These are phyloP conservation scores for Metarhizium humberi DNA, from an alignment of 2,329 filamentous ascomycete genomes.

Conservation along the genomic window DNA sequence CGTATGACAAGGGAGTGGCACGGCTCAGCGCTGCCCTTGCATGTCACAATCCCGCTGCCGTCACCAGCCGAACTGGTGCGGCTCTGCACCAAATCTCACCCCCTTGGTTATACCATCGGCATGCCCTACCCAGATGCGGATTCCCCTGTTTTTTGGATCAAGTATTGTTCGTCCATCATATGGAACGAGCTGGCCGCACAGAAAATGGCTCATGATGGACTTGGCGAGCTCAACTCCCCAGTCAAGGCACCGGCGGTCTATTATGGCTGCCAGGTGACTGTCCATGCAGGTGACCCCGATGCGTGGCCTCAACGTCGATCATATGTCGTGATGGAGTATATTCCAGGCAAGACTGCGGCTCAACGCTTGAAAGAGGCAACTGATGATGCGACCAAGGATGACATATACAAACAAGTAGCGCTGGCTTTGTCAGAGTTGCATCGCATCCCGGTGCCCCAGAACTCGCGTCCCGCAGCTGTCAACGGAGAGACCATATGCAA, in stretches of 20 bases:
- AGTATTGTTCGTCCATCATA: neutral
- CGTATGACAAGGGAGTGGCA: neutral
- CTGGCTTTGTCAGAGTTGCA: constrained; percentile 8
- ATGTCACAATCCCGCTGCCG: neutral
- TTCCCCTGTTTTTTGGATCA: constrained; percentile 1
- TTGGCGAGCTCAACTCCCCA: neutral
- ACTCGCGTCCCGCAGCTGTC: neutral
- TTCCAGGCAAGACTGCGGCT: constrained; percentile 3
- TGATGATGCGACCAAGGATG: constrained; percentile 6
- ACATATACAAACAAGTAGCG: constrained; percentile 7
- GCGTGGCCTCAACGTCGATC: neutral
- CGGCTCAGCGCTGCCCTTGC: neutral
- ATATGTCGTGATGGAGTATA: constrained; percentile 6
- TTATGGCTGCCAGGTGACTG: neutral
- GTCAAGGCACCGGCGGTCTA: neutral
- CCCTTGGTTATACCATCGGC: neutral
- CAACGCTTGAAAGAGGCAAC: constrained; percentile 2
- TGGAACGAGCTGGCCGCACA: constrained; percentile 1
- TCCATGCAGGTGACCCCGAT: neutral
- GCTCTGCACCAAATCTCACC: neutral
- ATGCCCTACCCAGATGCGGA: neutral
- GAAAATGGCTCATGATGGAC: constrained; percentile 3
- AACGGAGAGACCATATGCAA: constrained; percentile 1
- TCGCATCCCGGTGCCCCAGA: constrained; percentile 10
- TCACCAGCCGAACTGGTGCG: neutral